Base-by-base conservation (phyloP, 441 rosid species). In the Erysimum cheiri region DNA sequence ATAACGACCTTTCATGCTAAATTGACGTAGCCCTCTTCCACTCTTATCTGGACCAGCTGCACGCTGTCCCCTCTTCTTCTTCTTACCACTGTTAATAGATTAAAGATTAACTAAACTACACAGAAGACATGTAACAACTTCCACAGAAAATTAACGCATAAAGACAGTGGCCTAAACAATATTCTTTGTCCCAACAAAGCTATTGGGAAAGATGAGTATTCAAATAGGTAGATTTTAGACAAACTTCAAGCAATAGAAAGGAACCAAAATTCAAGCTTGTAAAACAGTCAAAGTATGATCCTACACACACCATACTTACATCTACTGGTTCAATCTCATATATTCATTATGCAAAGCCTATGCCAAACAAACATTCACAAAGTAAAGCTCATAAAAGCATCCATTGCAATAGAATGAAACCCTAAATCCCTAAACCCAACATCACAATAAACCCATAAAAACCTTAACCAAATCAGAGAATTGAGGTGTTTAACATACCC, bases 1-100 rank as follows among this genome's bases (percentile, higher is more conserved):
- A 24, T 24, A 71, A 46, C 50, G 59, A 94, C 99, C 98, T 90
- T 90, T 94, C 97, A 94, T 90, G 80, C 98, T 94, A 79, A 94
- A 94, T 56, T 92, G 99, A 13, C 99, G 96, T 46, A 94, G 91
- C 39, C 99, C 99, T 85, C 98, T 85, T 5, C 98, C 98, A 77
- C 81, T 86, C 82, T 94, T 94, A 79, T 94, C 99, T 31, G 92
- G 89, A 56, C 90, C 97, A 64, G 79, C 81, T 4, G 89, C 90
- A 19, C 98, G 87, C 67, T 88, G 98, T 57, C 92, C 86, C 75
- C 92, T 87, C 84, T 88, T 93, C 78, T 91, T 96, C 90, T 88
- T 93, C 85, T 89, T 89, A 37, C 81, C 85, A 78, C 91, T 87
- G 82, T 47, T 60, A 56, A 57, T 2, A 67, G 61, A 71, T 48